These are phyloP conservation scores for Lodderomyces jiufengensis DNA, from an alignment of 1,139 yeast species.

Conservation along the genomic window DNA sequence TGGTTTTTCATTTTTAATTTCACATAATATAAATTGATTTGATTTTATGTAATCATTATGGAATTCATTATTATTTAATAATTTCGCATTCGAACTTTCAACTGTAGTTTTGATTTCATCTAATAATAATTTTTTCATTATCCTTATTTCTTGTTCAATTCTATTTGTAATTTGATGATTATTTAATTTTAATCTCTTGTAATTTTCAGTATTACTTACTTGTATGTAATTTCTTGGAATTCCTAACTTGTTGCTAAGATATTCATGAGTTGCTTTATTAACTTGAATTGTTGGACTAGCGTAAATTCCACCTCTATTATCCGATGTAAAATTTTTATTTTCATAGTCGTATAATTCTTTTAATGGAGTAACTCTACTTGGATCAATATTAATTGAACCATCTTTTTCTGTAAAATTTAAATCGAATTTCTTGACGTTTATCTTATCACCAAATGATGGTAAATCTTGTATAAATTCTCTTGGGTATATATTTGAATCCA, in stretches of 20 bases:
- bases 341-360: conserved; percentile 6
- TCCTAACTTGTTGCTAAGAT: conserved; percentile 17
- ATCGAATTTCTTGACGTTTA: conserved; percentile 37
- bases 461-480: conserved; percentile 42
- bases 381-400: conserved; percentile 21
- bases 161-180: conserved; percentile 15
- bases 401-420: conserved; percentile 33
- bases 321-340: background rate
- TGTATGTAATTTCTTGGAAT: conserved; percentile 27
- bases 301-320: conserved; percentile 1
- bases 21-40: conserved; percentile 32
- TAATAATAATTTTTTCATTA: conserved; percentile 29
- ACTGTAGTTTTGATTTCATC: conserved; percentile 30
- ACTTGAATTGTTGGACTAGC: background rate
- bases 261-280: conserved; percentile 6
- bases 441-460: conserved; percentile 23
- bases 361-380: conserved; percentile 12
- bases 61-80: conserved; percentile 1
- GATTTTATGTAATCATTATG: conserved; percentile 8
- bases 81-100: conserved; percentile 15
- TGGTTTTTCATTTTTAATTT: conserved; percentile 10
- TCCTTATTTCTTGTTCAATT: conserved; percentile 32
- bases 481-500: conserved; percentile 24
- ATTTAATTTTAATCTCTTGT: conserved; percentile 26
- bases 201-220: conserved; percentile 27